Evolutionary conservation across 345 rosid genomes (phyloP).

Genomic region (Laguncularia racemosa): DNA sequence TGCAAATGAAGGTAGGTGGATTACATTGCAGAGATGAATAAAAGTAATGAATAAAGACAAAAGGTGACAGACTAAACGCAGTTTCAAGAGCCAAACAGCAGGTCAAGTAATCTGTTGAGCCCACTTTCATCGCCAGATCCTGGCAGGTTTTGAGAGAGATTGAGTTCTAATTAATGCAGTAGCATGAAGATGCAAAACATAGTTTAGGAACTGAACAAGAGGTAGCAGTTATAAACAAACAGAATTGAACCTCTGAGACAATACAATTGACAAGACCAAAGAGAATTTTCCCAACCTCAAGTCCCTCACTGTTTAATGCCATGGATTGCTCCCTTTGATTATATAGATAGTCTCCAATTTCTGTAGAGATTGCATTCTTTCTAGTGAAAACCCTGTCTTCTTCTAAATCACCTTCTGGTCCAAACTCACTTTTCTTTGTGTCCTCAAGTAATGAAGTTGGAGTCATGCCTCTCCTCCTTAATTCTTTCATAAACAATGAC

Average conservation of each 20-base stretch:
- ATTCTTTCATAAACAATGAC: constrained; percentile 87
- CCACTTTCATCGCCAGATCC: no score
- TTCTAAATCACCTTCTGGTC: constrained; percentile 42
- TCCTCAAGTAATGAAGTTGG: constrained; percentile 85
- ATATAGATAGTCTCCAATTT: constrained; percentile 42
- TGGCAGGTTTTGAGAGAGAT: no score
- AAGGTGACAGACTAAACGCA: no score
- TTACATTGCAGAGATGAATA: no score
- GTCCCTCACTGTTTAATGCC: constrained; percentile 95
- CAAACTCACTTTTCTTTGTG: constrained; percentile 29
- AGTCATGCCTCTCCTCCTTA: constrained; percentile 88
- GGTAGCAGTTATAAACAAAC: neutral
- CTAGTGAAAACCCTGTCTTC: constrained; percentile 47
- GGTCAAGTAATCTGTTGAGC: no score
- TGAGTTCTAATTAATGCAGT: neutral
- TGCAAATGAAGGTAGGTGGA: no score
- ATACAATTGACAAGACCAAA: constrained; percentile 1
- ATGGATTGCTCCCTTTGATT: constrained; percentile 84
- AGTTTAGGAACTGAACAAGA: neutral
- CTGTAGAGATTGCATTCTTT: constrained; percentile 60
- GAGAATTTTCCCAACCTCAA: constrained; percentile 49
- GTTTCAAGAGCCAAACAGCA: no score
- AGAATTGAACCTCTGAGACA: neutral
- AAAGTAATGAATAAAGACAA: no score
- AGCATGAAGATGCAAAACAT: neutral